A percentile compares a stretch with the other conserved stretches of the same genome.
phyloP scores from a whole-genome alignment of 2,329 filamentous ascomycete genomes.

The Lizonia empirigonia region DNA sequence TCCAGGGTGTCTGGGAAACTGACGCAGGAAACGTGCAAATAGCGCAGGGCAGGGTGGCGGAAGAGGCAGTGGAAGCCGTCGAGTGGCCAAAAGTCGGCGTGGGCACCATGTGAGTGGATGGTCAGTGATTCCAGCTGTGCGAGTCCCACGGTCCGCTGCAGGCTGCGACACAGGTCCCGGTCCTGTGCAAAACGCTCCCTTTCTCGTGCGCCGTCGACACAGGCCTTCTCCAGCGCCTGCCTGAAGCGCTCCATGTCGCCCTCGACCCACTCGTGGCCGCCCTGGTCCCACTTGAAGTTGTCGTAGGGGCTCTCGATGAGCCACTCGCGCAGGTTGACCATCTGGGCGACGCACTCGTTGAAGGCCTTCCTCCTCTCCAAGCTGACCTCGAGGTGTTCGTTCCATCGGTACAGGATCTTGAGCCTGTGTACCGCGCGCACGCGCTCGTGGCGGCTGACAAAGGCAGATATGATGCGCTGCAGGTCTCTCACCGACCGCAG shows the following conservation, averaged over 20 bases:
- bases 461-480: slow-evolving; percentile 32
- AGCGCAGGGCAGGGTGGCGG: slow-evolving; percentile 40
- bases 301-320: slow-evolving; percentile 46
- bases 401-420: slow-evolving; percentile 40
- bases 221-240: slow-evolving; percentile 33
- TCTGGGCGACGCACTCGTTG: slow-evolving; percentile 37
- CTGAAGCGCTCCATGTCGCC: slow-evolving; percentile 43
- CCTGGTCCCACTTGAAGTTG: slow-evolving; percentile 39
- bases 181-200: slow-evolving; percentile 21
- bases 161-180: slow-evolving; percentile 14
- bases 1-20: slow-evolving; percentile 28
- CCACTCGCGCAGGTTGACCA: slow-evolving; percentile 41
- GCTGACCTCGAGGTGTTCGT: slow-evolving; percentile 25
- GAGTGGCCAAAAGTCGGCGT: slow-evolving; percentile 42
- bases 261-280: slow-evolving; percentile 39
- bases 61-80: slow-evolving; percentile 43
- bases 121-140: slow-evolving; percentile 38
- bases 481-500: slow-evolving; percentile 36
- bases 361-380: slow-evolving; percentile 31
- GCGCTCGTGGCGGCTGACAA: slow-evolving; percentile 32
- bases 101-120: slow-evolving; percentile 42
- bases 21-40: slow-evolving; percentile 43
- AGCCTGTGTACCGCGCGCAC: slow-evolving; percentile 39
- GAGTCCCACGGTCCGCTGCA: slow-evolving; percentile 31
- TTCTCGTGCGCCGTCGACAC: slow-evolving; percentile 24